Evolutionary conservation across 768 basidiomycete species (phyloP), one percentile per base, ranked within the genome.

Genomic region (Termitomyces sp.): DNA sequence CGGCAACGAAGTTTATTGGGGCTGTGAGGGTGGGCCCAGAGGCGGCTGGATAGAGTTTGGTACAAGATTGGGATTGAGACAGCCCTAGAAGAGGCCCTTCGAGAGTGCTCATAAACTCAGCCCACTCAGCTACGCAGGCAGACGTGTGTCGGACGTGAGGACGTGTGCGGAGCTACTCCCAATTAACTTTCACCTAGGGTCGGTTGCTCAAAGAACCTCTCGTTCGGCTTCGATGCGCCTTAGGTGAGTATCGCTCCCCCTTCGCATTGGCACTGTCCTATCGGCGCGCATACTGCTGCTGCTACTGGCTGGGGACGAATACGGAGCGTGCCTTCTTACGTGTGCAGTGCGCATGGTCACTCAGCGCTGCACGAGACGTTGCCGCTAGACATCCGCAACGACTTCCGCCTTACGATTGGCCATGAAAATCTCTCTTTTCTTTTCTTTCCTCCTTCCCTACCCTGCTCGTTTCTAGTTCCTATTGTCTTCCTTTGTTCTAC

Each of bases 131-230:
- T 45, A 50, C 39, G 55, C 47, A 47, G 48, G 55, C 47, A 42
- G 39, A 16, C 42, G 55, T 56, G 22, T 56, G 55, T 49, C 39
- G 55, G 55, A 56, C 55, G 55, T 56, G 55, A 42, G 55, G 47
- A 56, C 55, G 55, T 56, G 55, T 56, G 55, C 20, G 20, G 55
- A 56, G 47, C 39, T 56, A 32, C 20, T n/a, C 13, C 16, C 46
- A 40, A 22, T 51, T 37, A 26, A 51, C 51, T 52, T 39, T 52
- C 37, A 27, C 26, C 37, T 52, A 26, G 51, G 24, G 14, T 33
- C 32, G 40, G 30, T 53, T 7, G 7, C 30, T n/a, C n/a, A 20
- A 40, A 27, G 34, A 50, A 50, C 22, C 16, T 37, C 24, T 51
- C 36, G 51, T 27, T 7, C 10, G 12, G 26, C n/a, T 52, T 52